Evolutionary conservation across 2,329 filamentous ascomycete genomes (phyloP).

Genomic region (Pseudocercospora crystallina): DNA sequence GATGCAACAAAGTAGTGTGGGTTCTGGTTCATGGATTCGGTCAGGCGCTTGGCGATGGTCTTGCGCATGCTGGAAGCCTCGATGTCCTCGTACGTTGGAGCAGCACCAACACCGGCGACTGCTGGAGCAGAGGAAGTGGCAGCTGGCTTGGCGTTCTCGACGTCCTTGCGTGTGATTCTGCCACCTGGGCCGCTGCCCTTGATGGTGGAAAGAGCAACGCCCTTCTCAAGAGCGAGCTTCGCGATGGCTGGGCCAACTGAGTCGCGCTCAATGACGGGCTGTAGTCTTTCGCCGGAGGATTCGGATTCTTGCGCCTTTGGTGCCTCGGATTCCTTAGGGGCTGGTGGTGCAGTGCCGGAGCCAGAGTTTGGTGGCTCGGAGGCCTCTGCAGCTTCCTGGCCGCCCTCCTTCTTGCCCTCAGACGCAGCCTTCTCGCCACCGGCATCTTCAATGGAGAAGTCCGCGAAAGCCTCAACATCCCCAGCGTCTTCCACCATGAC

Average conservation of each 20-base stretch:
- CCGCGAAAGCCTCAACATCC: constrained; percentile 84
- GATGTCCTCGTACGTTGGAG: constrained; percentile 75
- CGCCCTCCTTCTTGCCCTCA: constrained; percentile 61
- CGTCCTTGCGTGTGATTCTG: constrained; percentile 85
- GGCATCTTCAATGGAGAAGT: constrained; percentile 84
- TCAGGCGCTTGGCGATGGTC: constrained; percentile 88
- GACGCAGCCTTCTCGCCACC: constrained; percentile 74
- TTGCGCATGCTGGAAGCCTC: constrained; percentile 94
- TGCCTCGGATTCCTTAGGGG: constrained; percentile 49
- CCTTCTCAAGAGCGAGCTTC: constrained; percentile 81
- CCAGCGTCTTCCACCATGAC: constrained; percentile 88
- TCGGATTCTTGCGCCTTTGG: constrained; percentile 69
- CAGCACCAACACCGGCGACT: constrained; percentile 53
- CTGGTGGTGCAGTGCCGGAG: constrained; percentile 59
- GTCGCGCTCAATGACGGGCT: constrained; percentile 81
- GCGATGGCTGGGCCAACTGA: constrained; percentile 72
- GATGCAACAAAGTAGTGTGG: constrained; percentile 97
- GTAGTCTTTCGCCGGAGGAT: constrained; percentile 71
- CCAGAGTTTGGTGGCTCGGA: constrained; percentile 58
- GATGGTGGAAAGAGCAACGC: constrained; percentile 71
- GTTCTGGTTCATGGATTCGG: constrained; percentile 87
- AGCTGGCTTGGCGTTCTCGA: constrained; percentile 76
- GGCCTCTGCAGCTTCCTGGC: constrained; percentile 59
- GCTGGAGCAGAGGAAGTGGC: constrained; percentile 43
- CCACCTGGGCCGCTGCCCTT: constrained; percentile 87